Evolutionary conservation across 1,284 basidiomycete species (phyloP), one percentile per base, ranked within the genome.

Genomic region (Apiotrichum gamsii): DNA sequence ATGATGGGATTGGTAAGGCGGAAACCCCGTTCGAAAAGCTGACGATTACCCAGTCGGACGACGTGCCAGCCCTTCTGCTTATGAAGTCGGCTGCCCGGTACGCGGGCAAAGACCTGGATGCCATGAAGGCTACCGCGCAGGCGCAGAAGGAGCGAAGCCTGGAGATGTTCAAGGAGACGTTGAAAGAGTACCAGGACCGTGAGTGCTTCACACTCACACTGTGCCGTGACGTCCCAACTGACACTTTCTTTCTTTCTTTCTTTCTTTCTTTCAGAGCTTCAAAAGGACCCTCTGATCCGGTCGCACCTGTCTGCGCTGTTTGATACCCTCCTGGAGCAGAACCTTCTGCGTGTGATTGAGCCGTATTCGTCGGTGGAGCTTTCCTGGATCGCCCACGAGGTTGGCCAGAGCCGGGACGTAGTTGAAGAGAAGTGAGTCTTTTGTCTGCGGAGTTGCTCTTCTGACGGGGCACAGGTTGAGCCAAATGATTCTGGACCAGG

Each of bases 401-500:
- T 98, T 10, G 85, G 87, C 1, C 91, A 96, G 73, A 87, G 87
- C 13, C 75, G 88, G 34, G 84, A 90, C 62, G 85, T 84, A n/a
- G 90, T 98, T 6, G 95, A 98, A 74, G 80, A 84, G 19, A 98
- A 96, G 90, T 90, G 56, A 57, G 84, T 75, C 6, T 30, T 5
- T 23, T n/a, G n/a, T n/a, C n/a, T n/a, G n/a, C 23, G 19, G 30
- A n/a, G 10, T 11, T 18, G 32, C 21, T 23, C 8, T 19, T 23
- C 43, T 44, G 20, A 49, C 58, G 9, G 29, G 9, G 19, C 25
- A 16, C 25, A 91, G 88, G 67, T 73, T 98, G 42, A 90, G 87
- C 40, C 94, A 97, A 70, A 97, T 98, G 94, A 97, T 98, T 56
- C 75, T 98, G 34, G 94, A 98, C 72, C 93, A 94, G 62, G 82